Evolutionary conservation across 1,284 basidiomycete species (phyloP), one percentile per base, ranked within the genome.

Genomic region (Kwoniella shivajii): DNA sequence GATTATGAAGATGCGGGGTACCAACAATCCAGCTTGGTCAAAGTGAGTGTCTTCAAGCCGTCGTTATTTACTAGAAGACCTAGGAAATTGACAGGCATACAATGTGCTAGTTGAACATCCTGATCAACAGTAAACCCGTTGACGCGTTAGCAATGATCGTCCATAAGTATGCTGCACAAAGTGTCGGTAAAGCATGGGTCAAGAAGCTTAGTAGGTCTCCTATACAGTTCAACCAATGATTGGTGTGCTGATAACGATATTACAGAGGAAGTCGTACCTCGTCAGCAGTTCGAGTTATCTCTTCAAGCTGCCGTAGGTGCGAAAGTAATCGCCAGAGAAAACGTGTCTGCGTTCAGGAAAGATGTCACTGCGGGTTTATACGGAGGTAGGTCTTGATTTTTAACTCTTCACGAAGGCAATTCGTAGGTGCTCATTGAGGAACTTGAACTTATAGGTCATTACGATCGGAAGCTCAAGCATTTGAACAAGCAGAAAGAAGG

Each of bases 301-400:
- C 92, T 95, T 53, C 92, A 94, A 73, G 91, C 79, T 1, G 67
- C 73, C 4, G 66, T 97, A 18, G 93, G 93, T 6, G 86, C 84
- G 64, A 92, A 88, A 65, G 85, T 97, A 53, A 85, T 98, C 48
- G 91, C 95, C 4, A 84, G 94, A 47, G 93, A 96, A 75, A 94
- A 79, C 1, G 76, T 97, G 44, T 88, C 88, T 33, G 91, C 93
- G 0, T 80, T 91, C 73, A 85, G 92, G 34, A 92, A 95, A 56
- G 95, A 99, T 68, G 95, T 99, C 24, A 96, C 93, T 0, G 92
- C 92, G 14, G 93, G 93, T 0, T 78, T 97, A 41, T 96, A 96
- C 69, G 92, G 92, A 74, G 92, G 92, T 84, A 61, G 63, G 80
- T 67, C 31, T 18, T 31, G 6, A 10, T 37, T 30, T 10, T 13